Evolutionary conservation across 2,329 filamentous ascomycete species (phyloP), one percentile per base, ranked within the genome.

Genomic region (Xylariaceae sp.): DNA sequence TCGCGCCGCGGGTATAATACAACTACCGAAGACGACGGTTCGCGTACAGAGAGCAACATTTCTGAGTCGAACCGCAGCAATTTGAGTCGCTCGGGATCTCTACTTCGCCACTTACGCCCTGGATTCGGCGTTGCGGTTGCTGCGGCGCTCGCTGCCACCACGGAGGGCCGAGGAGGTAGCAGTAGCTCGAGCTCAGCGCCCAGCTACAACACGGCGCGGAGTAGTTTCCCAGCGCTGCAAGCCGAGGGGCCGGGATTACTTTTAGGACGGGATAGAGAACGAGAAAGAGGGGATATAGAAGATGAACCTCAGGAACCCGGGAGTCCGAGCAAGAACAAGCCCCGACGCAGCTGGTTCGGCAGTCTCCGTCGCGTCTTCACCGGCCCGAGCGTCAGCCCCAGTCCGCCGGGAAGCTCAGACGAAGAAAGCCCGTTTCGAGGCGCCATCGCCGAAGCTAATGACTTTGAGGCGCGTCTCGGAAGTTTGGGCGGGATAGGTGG

Each of bases 301-400:
- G 67, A 71, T 3, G 53, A 58, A n/a, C 37, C 36, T 1, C 53
- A 66, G 16, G 53, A 69, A n/a, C 77, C 82, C 1, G 78, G 82
- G 0, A 84, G 82, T 48, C 79, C 87, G 17, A 84, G 84, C 69
- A 82, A 87, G 75, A 75, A 67, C 11, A 87, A 85, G 67, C 76
- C 79, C 37, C 74, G 80, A 3, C 76, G 81, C n/a, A 82, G 82
- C 21, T 91, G 88, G 86, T 76, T 92, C 9, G 88, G 88, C 19
- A 90, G 85, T 44, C 72, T 92, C 17, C 80, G 84, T 16, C 81
- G 87, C 33, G 87, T 87, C 9, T 84, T 91, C 47, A 80, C 75
- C 36, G 81, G 81, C 71, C 74, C 43, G 71, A 73, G 53, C 37
- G 55, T 73, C 62, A 66, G 68, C 64, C 65, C 64, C 44, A 71